Evolutionary conservation across 371 early-diverging fungal genomes (phyloP), one percentile per base, ranked within the genome.

Genomic region (Rhizoclosmatium hyalinum): DNA sequence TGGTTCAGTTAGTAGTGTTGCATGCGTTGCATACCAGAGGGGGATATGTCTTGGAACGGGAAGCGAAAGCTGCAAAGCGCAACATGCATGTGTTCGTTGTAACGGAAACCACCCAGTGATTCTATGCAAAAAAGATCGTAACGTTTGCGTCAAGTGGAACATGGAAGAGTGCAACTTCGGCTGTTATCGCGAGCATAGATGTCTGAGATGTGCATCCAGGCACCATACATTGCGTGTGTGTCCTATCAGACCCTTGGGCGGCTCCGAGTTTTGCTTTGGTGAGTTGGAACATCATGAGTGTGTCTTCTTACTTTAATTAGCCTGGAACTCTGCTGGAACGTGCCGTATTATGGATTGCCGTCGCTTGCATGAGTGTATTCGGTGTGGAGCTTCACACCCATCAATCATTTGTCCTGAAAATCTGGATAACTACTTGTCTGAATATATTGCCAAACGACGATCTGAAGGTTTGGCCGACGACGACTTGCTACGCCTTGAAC

Each of bases 131-230:
- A 78, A 78, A 65, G 79, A 78, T 46, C 54, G 79, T 45, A 78
- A 78, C 56, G 79, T 78, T 42, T 78, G 79, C 55, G 79, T 78
- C 19, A 78, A 78, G 57, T 78, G 79, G 79, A 78, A 78, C 56
- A 78, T 78, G 79, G 79, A 78, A 39, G 78, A 81, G 42, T 78
- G 78, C 56, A 68, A 43, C 32, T 21, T 54, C 12, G 67, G 44
- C 3, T 81, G 81, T 66, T 74, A 77, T 43, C 74, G 81, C 17
- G 81, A 81, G 65, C 81, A 81, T 62, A 57, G 81, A n/a, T 81
- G 81, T 65, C 75, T 81, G 14, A 73, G 81, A 12, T 81, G 81
- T 68, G 81, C 77, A 3, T 71, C 79, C n/a, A 63, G 53, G 45
- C 46, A 76, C 55, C 81, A 81, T 53, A 78, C 75, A 10, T 46